Evolutionary conservation across 2,329 filamentous ascomycete species (phyloP), one percentile per base, ranked within the genome.

Genomic region (Fusarium stilboides): DNA sequence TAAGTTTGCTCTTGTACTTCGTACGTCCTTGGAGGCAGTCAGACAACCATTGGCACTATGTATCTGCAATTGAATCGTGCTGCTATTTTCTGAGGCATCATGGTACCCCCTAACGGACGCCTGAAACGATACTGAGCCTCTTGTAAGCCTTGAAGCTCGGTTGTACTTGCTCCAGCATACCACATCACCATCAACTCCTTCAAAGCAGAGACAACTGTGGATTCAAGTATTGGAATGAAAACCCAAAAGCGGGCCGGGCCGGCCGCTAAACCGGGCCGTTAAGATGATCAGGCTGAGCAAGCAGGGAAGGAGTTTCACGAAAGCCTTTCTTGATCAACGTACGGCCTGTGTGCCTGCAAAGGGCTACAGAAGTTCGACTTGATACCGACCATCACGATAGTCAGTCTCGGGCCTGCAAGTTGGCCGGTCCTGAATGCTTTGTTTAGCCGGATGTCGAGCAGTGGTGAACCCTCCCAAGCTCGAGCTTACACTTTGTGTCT

Each of bases 191-290:
- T 52, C 45, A 31, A 24, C 44, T 31, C 39, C 37, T 52, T 54
- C 28, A 31, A 63, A 36, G 31, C 42, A 62, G 51, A 47, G 31
- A 31, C 47, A 49, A 44, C 42, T 44, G 42, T 28, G 39, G 52
- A 52, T 44, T 54, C 46, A 43, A 64, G 39, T 43, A 49, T 55
- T 68, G 62, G 44, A 55, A 62, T 65, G 51, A 61, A 62, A 54
- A 55, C 46, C 57, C 51, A 64, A 61, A 67, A 68, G 69, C 71
- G 73, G 73, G 62, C 73, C 73, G 71, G 71, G 28, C 73, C 69
- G 71, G 73, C 60, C 69, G 52, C 57, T 55, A 58, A 62, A 64
- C 71, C 73, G 69, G 73, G 61, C 73, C 73, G 71, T 66, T 64
- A 56, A 67, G 65, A 65, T 69, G 42, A 59, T 64, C 60, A 68